These are phyloP conservation scores for Fusarium sp. DNA, from an alignment of 2,329 filamentous ascomycete genomes.

Conservation along the genomic window DNA sequence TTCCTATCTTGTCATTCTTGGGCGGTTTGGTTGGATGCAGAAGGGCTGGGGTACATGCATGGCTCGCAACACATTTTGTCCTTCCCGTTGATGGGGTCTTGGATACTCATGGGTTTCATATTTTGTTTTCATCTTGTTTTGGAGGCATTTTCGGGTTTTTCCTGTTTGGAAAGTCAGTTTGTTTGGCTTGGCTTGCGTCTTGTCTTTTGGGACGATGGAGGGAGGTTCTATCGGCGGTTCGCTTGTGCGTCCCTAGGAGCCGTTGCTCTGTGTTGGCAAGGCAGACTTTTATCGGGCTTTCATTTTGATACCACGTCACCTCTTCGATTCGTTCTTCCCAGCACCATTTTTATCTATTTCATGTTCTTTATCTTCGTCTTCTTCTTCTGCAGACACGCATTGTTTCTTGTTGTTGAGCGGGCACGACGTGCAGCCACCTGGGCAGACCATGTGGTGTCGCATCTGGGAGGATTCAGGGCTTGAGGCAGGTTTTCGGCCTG, in stretches of 20 bases:
- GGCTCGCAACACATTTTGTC: slow-evolving; percentile 35
- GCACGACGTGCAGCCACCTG: background rate
- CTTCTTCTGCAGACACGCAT: background rate
- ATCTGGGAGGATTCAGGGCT: background rate
- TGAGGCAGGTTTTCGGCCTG: background rate
- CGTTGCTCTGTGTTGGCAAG: slow-evolving; percentile 37
- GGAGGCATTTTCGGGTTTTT: slow-evolving; percentile 36
- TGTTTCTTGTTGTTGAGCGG: background rate
- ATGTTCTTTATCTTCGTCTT: slow-evolving; percentile 2
- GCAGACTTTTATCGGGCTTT: slow-evolving; percentile 45
- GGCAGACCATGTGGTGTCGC: background rate
- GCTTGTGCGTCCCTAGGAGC: slow-evolving; percentile 36
- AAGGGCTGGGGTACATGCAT: slow-evolving; percentile 28
- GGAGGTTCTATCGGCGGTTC: slow-evolving; percentile 34
- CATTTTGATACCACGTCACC: slow-evolving; percentile 47
- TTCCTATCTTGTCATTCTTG: slow-evolving; percentile 17
- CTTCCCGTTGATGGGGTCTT: slow-evolving; percentile 27
- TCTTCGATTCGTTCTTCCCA: slow-evolving; percentile 40
- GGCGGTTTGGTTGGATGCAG: slow-evolving; percentile 23
- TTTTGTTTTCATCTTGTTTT: slow-evolving; percentile 12
- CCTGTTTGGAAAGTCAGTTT: slow-evolving; percentile 35
- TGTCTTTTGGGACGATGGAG: slow-evolving; percentile 17
- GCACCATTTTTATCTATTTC: slow-evolving; percentile 22
- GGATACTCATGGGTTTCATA: background rate
- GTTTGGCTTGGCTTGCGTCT: slow-evolving; percentile 34